Conservation (phyloP, 495 filamentous ascomycete species). For the Aspergillus affinis region DNA sequence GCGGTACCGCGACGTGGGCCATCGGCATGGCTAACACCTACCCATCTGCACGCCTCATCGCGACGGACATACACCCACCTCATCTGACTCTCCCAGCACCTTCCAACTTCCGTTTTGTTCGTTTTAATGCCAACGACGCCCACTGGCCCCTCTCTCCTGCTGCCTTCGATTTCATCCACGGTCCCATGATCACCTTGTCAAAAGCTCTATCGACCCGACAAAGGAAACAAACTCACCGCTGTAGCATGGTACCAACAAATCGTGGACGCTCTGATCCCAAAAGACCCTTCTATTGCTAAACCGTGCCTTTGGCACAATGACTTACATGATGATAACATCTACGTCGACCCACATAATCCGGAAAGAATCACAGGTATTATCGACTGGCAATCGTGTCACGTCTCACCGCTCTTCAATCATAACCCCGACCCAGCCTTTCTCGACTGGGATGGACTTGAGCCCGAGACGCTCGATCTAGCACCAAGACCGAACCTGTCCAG, state of each 20-base stretch:
- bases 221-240: slow-evolving; percentile 30
- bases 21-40: too few relatives aligned
- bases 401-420: slow-evolving; percentile 39
- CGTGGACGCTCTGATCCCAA: slow-evolving; percentile 28
- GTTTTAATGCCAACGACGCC: too few relatives aligned
- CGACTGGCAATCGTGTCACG: slow-evolving; percentile 39
- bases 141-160: too few relatives aligned
- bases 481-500: slow-evolving; percentile 22
- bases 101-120: too few relatives aligned
- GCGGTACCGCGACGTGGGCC: too few relatives aligned
- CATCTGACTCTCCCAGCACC: too few relatives aligned
- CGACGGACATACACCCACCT: too few relatives aligned
- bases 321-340: slow-evolving; percentile 43
- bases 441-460: slow-evolving; percentile 32
- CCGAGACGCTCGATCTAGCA: slow-evolving; percentile 29
- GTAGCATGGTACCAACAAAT: slow-evolving; percentile 29
- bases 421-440: slow-evolving; percentile 33
- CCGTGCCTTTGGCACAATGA: slow-evolving; percentile 42
- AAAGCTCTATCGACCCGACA: slow-evolving; percentile 34
- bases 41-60: too few relatives aligned
- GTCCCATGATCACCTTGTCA: too few relatives aligned
- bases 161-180: too few relatives aligned
- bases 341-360: slow-evolving; percentile 34
- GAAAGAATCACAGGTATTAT: slow-evolving; percentile 37
- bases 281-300: slow-evolving; percentile 24